These are phyloP conservation scores for Fusarium heterosporum DNA, from an alignment of 2,329 filamentous ascomycete genomes.

Conservation along the genomic window DNA sequence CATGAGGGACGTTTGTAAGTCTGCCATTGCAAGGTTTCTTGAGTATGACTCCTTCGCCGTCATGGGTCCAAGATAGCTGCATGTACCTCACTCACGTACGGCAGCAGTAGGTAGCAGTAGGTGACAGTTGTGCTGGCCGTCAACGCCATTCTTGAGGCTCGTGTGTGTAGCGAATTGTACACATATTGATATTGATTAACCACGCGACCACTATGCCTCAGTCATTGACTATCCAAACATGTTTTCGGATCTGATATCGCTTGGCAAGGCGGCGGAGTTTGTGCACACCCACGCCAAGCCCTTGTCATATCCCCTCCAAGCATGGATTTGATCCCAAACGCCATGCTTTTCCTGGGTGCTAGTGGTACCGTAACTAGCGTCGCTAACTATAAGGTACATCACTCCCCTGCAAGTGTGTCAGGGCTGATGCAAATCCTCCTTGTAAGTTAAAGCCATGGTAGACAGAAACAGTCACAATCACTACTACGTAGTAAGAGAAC, in stretches of 20 bases:
- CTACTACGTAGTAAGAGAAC: not conserved
- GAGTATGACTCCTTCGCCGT: slow-evolving; percentile 38
- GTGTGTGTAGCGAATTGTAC: not conserved
- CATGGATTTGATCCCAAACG: slow-evolving; percentile 1
- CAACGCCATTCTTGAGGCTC: not conserved
- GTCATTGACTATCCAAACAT: slow-evolving; percentile 8
- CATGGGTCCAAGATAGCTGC: slow-evolving; percentile 33
- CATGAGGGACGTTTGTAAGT: slow-evolving; percentile 32
- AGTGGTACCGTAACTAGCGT: not conserved
- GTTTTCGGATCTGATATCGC: slow-evolving; percentile 34
- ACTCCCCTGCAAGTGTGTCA: slow-evolving; percentile 9
- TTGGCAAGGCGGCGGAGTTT: slow-evolving; percentile 17
- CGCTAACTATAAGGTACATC: not conserved
- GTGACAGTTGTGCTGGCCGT: not conserved
- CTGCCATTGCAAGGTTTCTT: slow-evolving; percentile 26
- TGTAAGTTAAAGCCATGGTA: not conserved
- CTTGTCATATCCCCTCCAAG: slow-evolving; percentile 6
- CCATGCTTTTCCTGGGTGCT: slow-evolving; percentile 10
- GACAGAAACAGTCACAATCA: not conserved
- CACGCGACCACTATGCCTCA: slow-evolving; percentile 31
- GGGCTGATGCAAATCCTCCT: slow-evolving; percentile 28
- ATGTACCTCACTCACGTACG: slow-evolving; percentile 17
- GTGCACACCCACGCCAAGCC: slow-evolving; percentile 14
- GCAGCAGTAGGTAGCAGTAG: not conserved
- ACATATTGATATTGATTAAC: slow-evolving; percentile 13